Percentiles rank a stretch among this genome's conserved stretches.
These are phyloP conservation scores for Knoxia roxburghii DNA, from an alignment of 257 asterid species.

Conservation along the genomic window DNA sequence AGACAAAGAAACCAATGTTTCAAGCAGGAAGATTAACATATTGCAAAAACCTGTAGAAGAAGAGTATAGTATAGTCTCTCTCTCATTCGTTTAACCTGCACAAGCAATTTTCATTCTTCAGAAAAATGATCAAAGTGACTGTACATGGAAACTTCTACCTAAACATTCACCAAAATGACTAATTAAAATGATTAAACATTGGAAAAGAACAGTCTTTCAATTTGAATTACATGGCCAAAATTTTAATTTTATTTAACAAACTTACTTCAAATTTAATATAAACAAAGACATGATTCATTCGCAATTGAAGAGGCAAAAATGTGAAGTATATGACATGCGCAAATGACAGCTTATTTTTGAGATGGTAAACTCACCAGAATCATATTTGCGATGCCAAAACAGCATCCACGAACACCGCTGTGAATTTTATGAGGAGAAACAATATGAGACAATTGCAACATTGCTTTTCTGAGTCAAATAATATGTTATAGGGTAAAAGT, in stretches of 20 bases:
- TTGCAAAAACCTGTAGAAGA: constrained; percentile 65
- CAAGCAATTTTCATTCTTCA: constrained; percentile 7
- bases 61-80: constrained; percentile 78
- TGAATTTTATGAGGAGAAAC: constrained; percentile 27
- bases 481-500: too few relatives aligned
- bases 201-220: neutral
- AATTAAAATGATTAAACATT: neutral
- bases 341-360: neutral
- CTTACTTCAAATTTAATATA: too few relatives aligned
- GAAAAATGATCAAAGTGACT: neutral
- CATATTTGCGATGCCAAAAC: constrained; percentile 91
- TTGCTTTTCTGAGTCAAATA: constrained; percentile 1
- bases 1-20: constrained; percentile 10
- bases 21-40: constrained; percentile 8
- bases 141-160: neutral
- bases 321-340: neutral
- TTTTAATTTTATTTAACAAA: too few relatives aligned
- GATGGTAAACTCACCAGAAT: constrained; percentile 62
- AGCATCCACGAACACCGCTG: constrained; percentile 87
- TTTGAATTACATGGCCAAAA: too few relatives aligned
- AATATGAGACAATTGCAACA: constrained; percentile 19
- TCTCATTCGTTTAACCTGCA: constrained; percentile 92
- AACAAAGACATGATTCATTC: too few relatives aligned
- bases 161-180: neutral
- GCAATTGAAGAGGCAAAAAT: too few relatives aligned